A percentile compares a stretch with the other conserved stretches of the same genome.
Evolutionary conservation across 73 alveolate species (phyloP).

Genomic region (Tetrahymena thermophila): DNA sequence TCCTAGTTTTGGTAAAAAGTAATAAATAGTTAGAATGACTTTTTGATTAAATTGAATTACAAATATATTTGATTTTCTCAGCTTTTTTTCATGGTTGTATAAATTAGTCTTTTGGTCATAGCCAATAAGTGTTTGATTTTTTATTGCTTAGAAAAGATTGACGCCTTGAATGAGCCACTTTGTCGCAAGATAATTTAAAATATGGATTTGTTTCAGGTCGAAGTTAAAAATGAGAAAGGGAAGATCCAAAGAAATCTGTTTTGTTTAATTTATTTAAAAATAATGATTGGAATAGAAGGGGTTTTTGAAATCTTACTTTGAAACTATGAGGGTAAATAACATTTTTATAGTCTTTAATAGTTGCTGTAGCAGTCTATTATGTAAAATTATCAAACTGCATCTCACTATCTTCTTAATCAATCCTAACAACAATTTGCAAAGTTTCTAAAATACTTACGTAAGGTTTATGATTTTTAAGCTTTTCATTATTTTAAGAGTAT

Average conservation of each 20-base stretch:
- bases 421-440: not conserved
- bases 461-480: not conserved
- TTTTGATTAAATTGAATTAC: not conserved
- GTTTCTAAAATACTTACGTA: not conserved
- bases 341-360: not conserved
- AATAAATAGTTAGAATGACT: not conserved
- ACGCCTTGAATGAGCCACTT: not conserved
- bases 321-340: not conserved
- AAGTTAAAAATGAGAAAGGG: not conserved
- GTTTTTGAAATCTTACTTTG: not conserved
- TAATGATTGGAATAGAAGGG: not conserved
- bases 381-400: not conserved
- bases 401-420: not conserved
- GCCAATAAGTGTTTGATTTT: not conserved
- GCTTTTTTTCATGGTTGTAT: not conserved
- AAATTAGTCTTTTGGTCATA: not conserved
- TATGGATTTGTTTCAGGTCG: not conserved
- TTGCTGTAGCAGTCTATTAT: not conserved
- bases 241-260: not conserved
- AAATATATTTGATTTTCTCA: not conserved
- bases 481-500: not conserved
- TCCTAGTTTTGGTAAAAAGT: not conserved
- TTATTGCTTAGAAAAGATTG: not conserved
- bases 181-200: not conserved
- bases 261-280: not conserved